phyloP scores from a whole-genome alignment of 2,329 filamentous ascomycete genomes.

The Sarocladium strictum region DNA sequence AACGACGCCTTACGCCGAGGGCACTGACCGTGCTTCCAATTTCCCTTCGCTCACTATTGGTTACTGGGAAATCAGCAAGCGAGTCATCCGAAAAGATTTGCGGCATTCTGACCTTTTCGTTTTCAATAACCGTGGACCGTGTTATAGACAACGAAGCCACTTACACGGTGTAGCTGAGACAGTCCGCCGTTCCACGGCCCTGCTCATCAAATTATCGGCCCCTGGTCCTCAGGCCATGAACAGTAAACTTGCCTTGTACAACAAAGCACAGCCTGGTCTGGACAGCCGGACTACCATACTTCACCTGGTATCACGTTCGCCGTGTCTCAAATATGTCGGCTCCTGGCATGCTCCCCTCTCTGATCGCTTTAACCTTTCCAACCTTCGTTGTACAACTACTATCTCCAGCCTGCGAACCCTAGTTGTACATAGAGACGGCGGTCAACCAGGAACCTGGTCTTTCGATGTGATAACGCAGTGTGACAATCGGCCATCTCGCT shows the following conservation, averaged over 20 bases:
- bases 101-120: background rate
- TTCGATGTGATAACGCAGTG: slow-evolving; percentile 3
- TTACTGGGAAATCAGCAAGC: background rate
- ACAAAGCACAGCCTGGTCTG: background rate
- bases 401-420: background rate
- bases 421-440: background rate
- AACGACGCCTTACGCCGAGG: background rate
- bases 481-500: background rate
- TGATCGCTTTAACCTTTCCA: background rate
- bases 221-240: background rate
- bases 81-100: background rate
- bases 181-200: background rate
- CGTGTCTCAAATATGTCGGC: background rate
- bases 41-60: background rate
- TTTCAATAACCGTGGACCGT: background rate
- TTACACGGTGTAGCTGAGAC: background rate
- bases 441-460: background rate
- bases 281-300: too few species aligned
- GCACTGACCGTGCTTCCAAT: slow-evolving; percentile 4
- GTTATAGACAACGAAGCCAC: background rate
- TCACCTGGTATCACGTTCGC: too few species aligned
- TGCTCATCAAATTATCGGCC: background rate
- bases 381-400: background rate
- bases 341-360: background rate
- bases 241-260: background rate